Evolutionary conservation across 2,329 filamentous ascomycete genomes (phyloP), one percentile per base, ranked within the genome.

Genomic region (Ambrosiella xylebori): DNA sequence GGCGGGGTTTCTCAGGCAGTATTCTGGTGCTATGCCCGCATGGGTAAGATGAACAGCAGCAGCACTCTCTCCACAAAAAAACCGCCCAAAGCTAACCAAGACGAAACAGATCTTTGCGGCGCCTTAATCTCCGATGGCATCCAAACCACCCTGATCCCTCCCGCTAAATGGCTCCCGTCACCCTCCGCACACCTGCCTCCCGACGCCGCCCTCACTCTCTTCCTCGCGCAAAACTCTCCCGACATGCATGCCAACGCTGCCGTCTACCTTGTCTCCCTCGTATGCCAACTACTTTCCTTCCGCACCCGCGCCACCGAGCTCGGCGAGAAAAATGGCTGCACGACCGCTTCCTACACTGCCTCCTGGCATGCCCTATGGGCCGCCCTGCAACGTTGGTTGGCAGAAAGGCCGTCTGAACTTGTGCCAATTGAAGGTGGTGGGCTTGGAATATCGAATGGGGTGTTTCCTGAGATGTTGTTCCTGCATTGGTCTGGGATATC

Each of bases 231-330:
- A 37, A 61, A 62, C 63, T 68, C 67, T 8, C 70, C 74, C 4
- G 79, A 82, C 62, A 78, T 76, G 71, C 74, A 79, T 61, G 79
- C 79, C 38, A 81, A 81, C 62, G 78, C 77, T 62, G 72, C 78
- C 7, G 77, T 82, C 1, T 82, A 77, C 61, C 70, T 82, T 1
- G 75, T 72, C 55, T 74, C 77, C 3, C 72, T 71, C 58, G 72
- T 73, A 1, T 77, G 73, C 59, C 72, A 78, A 62, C 70, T 81
- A 2, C 67, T 77, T 11, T 71, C 73, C 7, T 70, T 73, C 56
- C 72, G 72, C 15, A 77, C 75, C 2, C 72, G 73, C 39, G 74
- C 70, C 61, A 62, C 71, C 2, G 75, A 78, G 62, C 67, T 77
- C 1, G 73, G 71, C 5, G 69, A 74, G 57, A 64, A 68, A 7